Base-by-base conservation (phyloP, 768 basidiomycete genomes). In the Pleurotus tuoliensis region DNA sequence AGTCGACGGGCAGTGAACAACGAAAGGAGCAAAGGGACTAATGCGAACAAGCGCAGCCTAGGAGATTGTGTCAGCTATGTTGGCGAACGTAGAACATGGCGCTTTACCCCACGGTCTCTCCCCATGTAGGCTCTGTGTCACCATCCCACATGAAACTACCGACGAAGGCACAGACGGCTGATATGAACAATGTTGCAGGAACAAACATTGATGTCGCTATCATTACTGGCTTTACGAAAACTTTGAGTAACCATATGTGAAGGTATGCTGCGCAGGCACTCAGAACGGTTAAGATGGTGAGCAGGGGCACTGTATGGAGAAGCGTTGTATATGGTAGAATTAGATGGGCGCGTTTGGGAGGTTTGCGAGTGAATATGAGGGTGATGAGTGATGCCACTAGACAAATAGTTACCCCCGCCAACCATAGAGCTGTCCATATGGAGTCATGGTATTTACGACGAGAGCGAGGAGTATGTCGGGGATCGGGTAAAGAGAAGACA, bases 151-250 rank as follows among this genome's bases (percentile, higher is more conserved):
- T 79, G 61, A 92, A 92, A 65, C 88, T 90, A 27, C 89, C 90
- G 12, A 86, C 75, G 68, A 93, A 92, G 1, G 90, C 89, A 83
- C 90, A 91, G 22, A 91, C 61, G 5, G 89, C 82, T 41, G 87
- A 90, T 48, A 90, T 75, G 64, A 90, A 79, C 58, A 93, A 73
- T 0, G 86, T 85, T 24, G 80, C 79, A 40, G 92, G 90, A 47
- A 90, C 83, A 63, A 88, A 88, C 24, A 93, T 75, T 15, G 86
- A 84, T 0, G 90, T 92, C 20, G 79, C 80, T 38, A 92, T 71
- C 76, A 96, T 85, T 49, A 92, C 88, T 15, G 94, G 93, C 56
- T 86, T 83, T 56, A 92, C 88, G 62, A 94, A 93, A 58, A 91
- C 77, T 57, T 86, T 83, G 49, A 96, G 72, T 41, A 95, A 77